phyloP scores from a whole-genome alignment of 2,329 filamentous ascomycete species.

The Fusarium torreyae region DNA sequence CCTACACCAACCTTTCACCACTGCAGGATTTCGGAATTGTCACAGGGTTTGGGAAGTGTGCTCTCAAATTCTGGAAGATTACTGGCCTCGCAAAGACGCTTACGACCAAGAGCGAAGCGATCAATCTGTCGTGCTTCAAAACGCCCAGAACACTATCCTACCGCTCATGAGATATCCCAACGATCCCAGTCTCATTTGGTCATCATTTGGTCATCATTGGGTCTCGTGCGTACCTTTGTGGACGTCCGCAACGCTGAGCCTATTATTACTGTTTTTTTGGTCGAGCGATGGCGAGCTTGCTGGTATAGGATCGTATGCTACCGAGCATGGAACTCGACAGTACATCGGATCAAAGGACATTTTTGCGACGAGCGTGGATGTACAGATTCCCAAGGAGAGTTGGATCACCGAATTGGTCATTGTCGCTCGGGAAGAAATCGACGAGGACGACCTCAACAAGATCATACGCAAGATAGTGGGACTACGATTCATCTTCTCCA shows the following conservation, averaged over 20 bases:
- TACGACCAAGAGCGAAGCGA: too few species aligned
- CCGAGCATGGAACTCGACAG: background rate
- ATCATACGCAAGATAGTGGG: background rate
- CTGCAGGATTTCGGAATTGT: background rate
- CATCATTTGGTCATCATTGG: too few species aligned
- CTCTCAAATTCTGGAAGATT: background rate
- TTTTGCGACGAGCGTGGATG: background rate
- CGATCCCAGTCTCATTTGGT: background rate
- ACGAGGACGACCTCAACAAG: background rate
- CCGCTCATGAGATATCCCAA: too few species aligned
- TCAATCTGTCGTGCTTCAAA: background rate
- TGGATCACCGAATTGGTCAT: constrained; percentile 10
- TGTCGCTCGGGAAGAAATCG: background rate
- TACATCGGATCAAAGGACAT: background rate
- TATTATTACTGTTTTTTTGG: background rate
- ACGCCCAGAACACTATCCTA: background rate
- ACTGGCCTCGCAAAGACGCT: background rate
- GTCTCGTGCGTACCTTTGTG: background rate
- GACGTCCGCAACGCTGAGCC: background rate
- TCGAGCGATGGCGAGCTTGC: constrained; percentile 4
- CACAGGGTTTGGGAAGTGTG: background rate
- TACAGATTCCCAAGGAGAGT: constrained; percentile 6
- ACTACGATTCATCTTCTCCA: background rate
- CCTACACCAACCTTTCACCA: too few species aligned
- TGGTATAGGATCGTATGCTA: background rate